Conservation (phyloP, 1,139 yeast genomes). For the Scheffersomyces quercinus region DNA sequence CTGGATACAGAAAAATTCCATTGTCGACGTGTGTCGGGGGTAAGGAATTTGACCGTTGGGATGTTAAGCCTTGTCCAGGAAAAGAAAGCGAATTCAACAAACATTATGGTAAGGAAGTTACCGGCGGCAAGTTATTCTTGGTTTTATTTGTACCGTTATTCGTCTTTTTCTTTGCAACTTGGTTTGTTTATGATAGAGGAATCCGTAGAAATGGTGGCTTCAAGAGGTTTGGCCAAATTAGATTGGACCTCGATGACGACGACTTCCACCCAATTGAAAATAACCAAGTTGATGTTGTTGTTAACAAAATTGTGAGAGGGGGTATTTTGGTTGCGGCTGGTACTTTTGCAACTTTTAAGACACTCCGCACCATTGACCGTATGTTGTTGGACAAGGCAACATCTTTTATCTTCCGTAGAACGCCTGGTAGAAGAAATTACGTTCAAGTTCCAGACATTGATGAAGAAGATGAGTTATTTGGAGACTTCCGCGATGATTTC, state of each 20-base stretch:
- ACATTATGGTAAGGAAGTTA: constrained; percentile 56
- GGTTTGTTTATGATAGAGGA: constrained; percentile 82
- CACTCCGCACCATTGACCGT: constrained; percentile 36
- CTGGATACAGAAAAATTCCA: constrained; percentile 79
- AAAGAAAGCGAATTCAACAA: constrained; percentile 65
- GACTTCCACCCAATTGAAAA: constrained; percentile 65
- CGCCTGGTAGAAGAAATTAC: constrained; percentile 44
- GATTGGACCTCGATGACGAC: constrained; percentile 69
- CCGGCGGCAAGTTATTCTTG: constrained; percentile 53
- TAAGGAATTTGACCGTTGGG: constrained; percentile 60
- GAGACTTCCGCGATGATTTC: constrained; percentile 46
- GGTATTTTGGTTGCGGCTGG: constrained; percentile 58
- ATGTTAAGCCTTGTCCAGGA: constrained; percentile 86
- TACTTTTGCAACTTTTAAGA: constrained; percentile 40
- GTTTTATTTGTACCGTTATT: constrained; percentile 59
- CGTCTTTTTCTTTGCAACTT: constrained; percentile 57
- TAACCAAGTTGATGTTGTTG: constrained; percentile 60
- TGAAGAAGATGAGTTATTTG: constrained; percentile 50
- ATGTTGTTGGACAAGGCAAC: constrained; percentile 36
- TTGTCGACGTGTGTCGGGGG: constrained; percentile 79
- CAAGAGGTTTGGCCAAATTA: constrained; percentile 79
- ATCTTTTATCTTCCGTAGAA: constrained; percentile 37
- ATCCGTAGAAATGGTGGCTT: constrained; percentile 80
- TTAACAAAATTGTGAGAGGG: constrained; percentile 60
- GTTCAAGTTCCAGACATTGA: constrained; percentile 46